A percentile compares a stretch with the other conserved stretches of the same genome.
phyloP scores from a whole-genome alignment of 306 rosid genomes.

The Dryas drummondii region DNA sequence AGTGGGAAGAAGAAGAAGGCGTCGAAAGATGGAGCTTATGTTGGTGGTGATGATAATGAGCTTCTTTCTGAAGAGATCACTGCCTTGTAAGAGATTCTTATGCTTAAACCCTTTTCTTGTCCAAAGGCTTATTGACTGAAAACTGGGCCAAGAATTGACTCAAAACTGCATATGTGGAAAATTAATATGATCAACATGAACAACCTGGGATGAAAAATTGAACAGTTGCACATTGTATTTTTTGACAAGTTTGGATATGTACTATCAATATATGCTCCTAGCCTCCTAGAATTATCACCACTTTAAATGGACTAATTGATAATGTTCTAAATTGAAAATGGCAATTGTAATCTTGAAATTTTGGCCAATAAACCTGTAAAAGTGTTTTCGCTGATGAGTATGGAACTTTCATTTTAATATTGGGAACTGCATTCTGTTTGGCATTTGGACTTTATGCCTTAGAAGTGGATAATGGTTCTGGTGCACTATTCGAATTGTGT shows the following conservation, averaged over 20 bases:
- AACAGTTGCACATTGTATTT: not conserved
- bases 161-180: not conserved
- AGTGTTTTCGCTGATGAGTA: not conserved
- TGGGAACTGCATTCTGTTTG: not conserved
- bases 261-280: too few relatives aligned
- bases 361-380: not conserved
- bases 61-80: conserved; percentile 87
- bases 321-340: not conserved
- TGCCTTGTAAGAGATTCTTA: conserved; percentile 57
- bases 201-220: not conserved
- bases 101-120: conserved; percentile 10
- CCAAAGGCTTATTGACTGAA: not conserved
- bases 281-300: not conserved
- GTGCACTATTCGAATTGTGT: not conserved
- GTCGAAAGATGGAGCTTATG: conserved; percentile 57
- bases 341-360: not conserved
- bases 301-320: not conserved
- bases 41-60: conserved; percentile 43
- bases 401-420: too few relatives aligned
- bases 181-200: not conserved
- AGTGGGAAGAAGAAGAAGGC: conserved; percentile 66
- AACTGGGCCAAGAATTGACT: not conserved
- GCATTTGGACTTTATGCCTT: too few relatives aligned
- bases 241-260: not conserved
- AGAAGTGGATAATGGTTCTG: not conserved